These are phyloP conservation scores for Colletotrichum magnum DNA, from an alignment of 2,329 filamentous ascomycete genomes.

Conservation along the genomic window DNA sequence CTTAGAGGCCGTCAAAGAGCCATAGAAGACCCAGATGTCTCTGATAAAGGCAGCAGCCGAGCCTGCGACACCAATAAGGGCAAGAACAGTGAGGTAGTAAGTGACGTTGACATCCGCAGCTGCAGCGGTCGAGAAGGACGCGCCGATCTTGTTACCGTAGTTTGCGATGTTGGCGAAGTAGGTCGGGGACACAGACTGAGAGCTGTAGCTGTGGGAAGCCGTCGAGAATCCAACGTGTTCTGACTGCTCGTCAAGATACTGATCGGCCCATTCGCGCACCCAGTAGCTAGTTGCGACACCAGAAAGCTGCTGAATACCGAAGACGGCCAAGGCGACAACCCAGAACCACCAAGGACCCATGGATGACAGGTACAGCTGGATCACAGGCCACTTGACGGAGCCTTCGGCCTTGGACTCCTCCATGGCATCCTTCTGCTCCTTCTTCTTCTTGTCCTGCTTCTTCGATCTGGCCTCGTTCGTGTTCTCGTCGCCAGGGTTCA, in stretches of 20 bases:
- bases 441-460: slow-evolving; percentile 61
- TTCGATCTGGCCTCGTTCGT: slow-evolving; percentile 64
- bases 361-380: slow-evolving; percentile 85
- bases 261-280: slow-evolving; percentile 96
- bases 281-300: slow-evolving; percentile 92
- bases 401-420: slow-evolving; percentile 87
- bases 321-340: slow-evolving; percentile 81
- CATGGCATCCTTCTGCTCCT: slow-evolving; percentile 67
- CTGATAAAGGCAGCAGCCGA: slow-evolving; percentile 85
- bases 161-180: slow-evolving; percentile 58
- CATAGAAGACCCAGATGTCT: slow-evolving; percentile 92
- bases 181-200: slow-evolving; percentile 52
- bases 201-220: slow-evolving; percentile 53
- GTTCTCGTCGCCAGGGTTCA: slow-evolving; percentile 66
- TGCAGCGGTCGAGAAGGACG: slow-evolving; percentile 53
- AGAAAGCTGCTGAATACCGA: slow-evolving; percentile 85
- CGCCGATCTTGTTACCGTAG: slow-evolving; percentile 49
- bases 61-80: slow-evolving; percentile 81
- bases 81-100: slow-evolving; percentile 90
- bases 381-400: slow-evolving; percentile 88
- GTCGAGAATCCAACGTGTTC: slow-evolving; percentile 52
- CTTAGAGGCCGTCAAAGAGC: slow-evolving; percentile 89
- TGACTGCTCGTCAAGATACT: slow-evolving; percentile 73
- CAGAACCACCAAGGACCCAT: slow-evolving; percentile 99
- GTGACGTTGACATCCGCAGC: slow-evolving; percentile 78